Percentiles rank a stretch among this genome's conserved stretches.
Evolutionary conservation across 352 stramenopile species (phyloP).

Genomic region (Pythium rhizo-oryzae): DNA sequence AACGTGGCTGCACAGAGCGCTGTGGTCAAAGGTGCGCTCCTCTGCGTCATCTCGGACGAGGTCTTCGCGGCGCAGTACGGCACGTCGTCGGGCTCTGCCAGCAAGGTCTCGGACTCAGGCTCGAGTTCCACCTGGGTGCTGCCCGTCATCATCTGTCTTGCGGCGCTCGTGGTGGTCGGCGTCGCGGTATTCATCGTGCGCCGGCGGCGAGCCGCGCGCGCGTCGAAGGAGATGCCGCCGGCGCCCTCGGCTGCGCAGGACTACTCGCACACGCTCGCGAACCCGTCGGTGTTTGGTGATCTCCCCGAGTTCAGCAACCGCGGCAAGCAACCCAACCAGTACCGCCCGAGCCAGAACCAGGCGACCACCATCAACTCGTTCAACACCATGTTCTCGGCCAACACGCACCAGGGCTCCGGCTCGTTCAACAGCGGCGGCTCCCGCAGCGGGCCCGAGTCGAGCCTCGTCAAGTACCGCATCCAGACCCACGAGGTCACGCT

Average conservation of each 20-base stretch:
- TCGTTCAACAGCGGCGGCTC: slow-evolving; percentile 48
- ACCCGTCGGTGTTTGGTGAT: slow-evolving; percentile 59
- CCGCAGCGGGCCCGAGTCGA: slow-evolving; percentile 46
- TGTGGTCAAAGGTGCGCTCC: slow-evolving; percentile 32
- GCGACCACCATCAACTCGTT: slow-evolving; percentile 48
- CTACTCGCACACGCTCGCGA: slow-evolving; percentile 26
- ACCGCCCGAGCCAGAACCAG: slow-evolving; percentile 23
- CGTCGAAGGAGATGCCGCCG: background rate
- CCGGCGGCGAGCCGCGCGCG: slow-evolving; percentile 29
- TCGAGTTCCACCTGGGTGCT: slow-evolving; percentile 42
- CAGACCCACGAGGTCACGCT: slow-evolving; percentile 63
- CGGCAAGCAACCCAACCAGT: slow-evolving; percentile 12
- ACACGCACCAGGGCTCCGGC: slow-evolving; percentile 40
- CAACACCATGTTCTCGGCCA: slow-evolving; percentile 39
- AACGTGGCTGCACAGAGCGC: slow-evolving; percentile 52
- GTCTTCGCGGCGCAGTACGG: slow-evolving; percentile 59
- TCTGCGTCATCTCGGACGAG: slow-evolving; percentile 73
- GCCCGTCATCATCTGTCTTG: slow-evolving; percentile 54
- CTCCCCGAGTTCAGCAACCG: slow-evolving; percentile 24
- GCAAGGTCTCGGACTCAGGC: slow-evolving; percentile 2
- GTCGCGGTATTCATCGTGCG: slow-evolving; percentile 56
- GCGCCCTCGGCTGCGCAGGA: background rate
- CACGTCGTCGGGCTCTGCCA: background rate
- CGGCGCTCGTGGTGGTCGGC: slow-evolving; percentile 40
- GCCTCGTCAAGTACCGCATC: slow-evolving; percentile 77